Conservation (phyloP, 257 asterid genomes). For the Paulownia fortunei region DNA sequence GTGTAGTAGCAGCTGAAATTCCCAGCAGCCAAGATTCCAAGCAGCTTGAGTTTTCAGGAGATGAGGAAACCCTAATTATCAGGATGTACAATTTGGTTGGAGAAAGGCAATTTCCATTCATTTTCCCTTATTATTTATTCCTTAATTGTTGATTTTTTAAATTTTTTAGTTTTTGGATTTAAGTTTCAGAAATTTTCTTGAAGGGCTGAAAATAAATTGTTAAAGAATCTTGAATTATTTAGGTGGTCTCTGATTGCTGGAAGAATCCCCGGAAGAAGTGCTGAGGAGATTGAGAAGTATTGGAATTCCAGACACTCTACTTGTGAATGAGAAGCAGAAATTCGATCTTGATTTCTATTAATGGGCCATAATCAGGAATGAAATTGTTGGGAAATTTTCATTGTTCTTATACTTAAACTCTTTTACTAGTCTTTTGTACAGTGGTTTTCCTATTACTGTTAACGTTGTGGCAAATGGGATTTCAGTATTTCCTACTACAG, state of each 20-base stretch:
- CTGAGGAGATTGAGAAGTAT: slow-evolving; percentile 50
- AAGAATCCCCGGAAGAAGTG: slow-evolving; percentile 59
- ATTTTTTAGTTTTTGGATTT: background rate
- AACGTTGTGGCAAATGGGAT: no score
- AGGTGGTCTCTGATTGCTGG: slow-evolving; percentile 64
- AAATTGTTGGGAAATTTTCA: background rate
- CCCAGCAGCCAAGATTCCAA: slow-evolving; percentile 32
- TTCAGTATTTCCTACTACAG: no score
- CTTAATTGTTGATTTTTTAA: background rate
- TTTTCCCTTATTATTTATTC: background rate
- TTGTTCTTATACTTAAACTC: background rate
- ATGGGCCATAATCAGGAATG: background rate
- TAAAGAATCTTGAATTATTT: background rate
- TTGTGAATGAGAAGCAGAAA: slow-evolving; percentile 1
- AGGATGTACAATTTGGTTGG: slow-evolving; percentile 57
- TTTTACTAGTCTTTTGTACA: no score
- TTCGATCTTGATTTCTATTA: background rate
- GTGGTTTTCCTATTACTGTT: no score
- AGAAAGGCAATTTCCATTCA: slow-evolving; percentile 38
- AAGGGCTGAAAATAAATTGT: background rate
- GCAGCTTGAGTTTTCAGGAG: slow-evolving; percentile 42
- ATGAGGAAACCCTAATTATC: slow-evolving; percentile 59
- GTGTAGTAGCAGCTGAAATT: slow-evolving; percentile 31
- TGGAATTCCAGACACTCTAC: slow-evolving; percentile 49
- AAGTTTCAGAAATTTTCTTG: background rate